Base-by-base conservation (phyloP, 2,329 filamentous ascomycete genomes). In the Clonostachys solani region DNA sequence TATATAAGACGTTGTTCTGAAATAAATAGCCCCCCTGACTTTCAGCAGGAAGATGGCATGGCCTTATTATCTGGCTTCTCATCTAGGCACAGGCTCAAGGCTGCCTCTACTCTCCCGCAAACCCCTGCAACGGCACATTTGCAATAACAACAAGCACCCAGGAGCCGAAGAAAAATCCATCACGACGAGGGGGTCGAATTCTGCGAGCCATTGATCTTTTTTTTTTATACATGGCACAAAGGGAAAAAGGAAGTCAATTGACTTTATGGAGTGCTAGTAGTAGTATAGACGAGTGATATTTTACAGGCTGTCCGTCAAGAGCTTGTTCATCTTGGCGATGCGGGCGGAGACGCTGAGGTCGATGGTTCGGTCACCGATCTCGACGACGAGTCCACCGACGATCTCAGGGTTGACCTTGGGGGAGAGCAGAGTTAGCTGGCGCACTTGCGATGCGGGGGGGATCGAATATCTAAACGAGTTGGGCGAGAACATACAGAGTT, bases 271-370 rank as follows among this genome's bases (percentile, higher is more conserved):
- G 23, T 29, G 23, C 23, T 29, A 29, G 23, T 29, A 29, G 23
- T 29, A 29, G 23, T 44, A 15, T 33, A 18, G 15, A 44, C 33
- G 34, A 36, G 16, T 29, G 23, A 33, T 47, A 44, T 54, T 91
- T 89, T 96, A 99, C 88, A 99, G 80, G 72, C 87, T 81, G 75
- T 99, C 94, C 60, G 82, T 92, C 67, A 99, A 87, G 69, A 96
- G 86, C 87, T 97, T 99, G 89, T 99, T 99, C 83, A 99, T 89
- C 84, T 91, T 95, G 70, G 89, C 82, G 73, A 99, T 87, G 82
- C 92, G 95, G 69, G 88, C 80, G 44, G 92, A 92, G 64, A 99
- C 92, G 73, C 87, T 94, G 60, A 96, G 87, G 75, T 99, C 94
- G 67, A 99, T 96, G 69, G 92, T 97, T 67, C 92, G 88, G 81